Evolutionary conservation across 768 basidiomycete species (phyloP), one percentile per base, ranked within the genome.

Genomic region (Mycena vitilis): DNA sequence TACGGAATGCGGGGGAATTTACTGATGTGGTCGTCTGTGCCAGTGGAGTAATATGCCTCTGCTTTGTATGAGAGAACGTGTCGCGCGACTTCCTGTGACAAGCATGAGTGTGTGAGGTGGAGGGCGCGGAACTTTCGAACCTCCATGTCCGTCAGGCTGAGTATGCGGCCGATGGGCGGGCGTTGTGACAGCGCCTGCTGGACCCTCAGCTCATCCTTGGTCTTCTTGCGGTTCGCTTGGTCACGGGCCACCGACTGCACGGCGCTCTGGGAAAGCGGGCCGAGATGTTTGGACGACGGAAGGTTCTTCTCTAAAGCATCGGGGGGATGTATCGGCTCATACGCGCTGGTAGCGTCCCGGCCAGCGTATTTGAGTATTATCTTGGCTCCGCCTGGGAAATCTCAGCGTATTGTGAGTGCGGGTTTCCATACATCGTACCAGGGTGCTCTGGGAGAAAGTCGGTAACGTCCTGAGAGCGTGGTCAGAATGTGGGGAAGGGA

Each of bases 291-390:
- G 34, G 90, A 88, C 18, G 81, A 79, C 12, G 90, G 86, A 22
- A 95, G 83, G 76, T 91, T 86, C 78, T 88, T 89, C 58, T 90
- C 86, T 55, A 97, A 86, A 22, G 93, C 89, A 71, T 93, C 91
- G 30, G 91, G 88, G 4, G 96, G 90, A 78, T 98, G 96, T 49
- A 98, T 94, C 7, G 93, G 92, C 68, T 91, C 86, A 75, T 91
- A 94, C 5, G 82, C 91, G 8, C 79, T 78, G 0, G 93, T 94
- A n/a, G 94, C 95, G 76, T 96, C 96, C 68, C 85, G 86, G 11
- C 96, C 96, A 11, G 88, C 95, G 73, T 95, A 93, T 74, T 88
- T 90, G 22, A 97, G 75, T 68, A 98, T 94, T 74, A 95, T 91
- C 63, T 87, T 85, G 20, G 90, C 81, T 3, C 96, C 96, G 22